Base-by-base conservation (phyloP, 768 basidiomycete species). In the Rhodotorula babjevae region DNA sequence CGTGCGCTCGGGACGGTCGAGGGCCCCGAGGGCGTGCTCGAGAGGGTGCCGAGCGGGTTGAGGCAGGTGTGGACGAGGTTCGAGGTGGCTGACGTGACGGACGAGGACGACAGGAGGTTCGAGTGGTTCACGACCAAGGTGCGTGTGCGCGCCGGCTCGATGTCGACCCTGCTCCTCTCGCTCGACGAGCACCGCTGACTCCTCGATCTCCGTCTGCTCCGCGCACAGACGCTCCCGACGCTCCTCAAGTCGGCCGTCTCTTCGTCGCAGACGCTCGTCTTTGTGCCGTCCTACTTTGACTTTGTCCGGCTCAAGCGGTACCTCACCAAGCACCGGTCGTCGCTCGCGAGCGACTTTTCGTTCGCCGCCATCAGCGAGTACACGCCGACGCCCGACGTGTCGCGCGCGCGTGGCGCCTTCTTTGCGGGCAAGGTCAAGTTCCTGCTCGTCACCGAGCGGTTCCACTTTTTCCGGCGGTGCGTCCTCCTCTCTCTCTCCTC, bases 311-410 rank as follows among this genome's bases (percentile, higher is more conserved):
- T 99, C 16, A 89, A 90, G 70, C 93, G 93, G 71, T 84, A 91
- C 81, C 57, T 73, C 53, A 7, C 49, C 0, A 68, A 61, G n/a
- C 50, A 64, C 25, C 88, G 29, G 29, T 61, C 97, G 82, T 86
- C 87, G 65, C 92, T 90, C 80, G 83, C 85, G 69, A 83, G 85
- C 19, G 86, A 87, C 25, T 84, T 91, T 47, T 86, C 87, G 2
- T 95, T 90, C 79, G 82, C 90, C 8, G 87, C 94, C 40, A 87
- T 99, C 61, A 96, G 93, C 5, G 96, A 99, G 91, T 95, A 97
- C 80, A 93, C 92, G 0, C 87, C 91, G 19, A 94, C 92, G 75
- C 88, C 91, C 81, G 95, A 98, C 67, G 95, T 99, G 74, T 91
- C 91, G 9, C 88, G 93, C 6, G 95, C 94, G 0, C 86, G 96